Evolutionary conservation across 495 filamentous ascomycete genomes (phyloP).

Genomic region (Xylaria cubensis): DNA sequence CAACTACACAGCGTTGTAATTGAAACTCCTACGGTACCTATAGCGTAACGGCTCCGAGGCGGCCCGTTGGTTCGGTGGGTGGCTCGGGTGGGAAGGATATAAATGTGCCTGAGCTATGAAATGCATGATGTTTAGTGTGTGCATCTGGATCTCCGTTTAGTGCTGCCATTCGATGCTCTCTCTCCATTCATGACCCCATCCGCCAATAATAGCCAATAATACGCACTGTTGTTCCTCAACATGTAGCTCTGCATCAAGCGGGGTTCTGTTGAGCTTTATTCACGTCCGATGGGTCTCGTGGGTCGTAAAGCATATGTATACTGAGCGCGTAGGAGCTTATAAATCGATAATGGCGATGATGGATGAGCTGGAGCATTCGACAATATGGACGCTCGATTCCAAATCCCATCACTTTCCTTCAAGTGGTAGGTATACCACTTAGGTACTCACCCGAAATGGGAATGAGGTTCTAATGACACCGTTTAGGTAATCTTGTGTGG

Average conservation of each 20-base stretch:
- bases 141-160: constrained; percentile 8
- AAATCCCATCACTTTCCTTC: background rate
- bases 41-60: constrained; percentile 23
- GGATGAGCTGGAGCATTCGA: background rate
- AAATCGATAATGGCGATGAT: background rate
- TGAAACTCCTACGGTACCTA: constrained; percentile 18
- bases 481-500: background rate
- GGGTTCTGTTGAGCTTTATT: constrained; percentile 20
- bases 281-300: constrained; percentile 12
- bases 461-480: background rate
- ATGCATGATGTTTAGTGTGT: constrained; percentile 17
- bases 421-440: background rate
- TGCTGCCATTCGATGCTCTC: constrained; percentile 13
- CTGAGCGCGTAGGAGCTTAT: constrained; percentile 12
- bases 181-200: constrained; percentile 19
- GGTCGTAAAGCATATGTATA: background rate
- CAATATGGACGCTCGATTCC: background rate
- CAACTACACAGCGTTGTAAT: constrained; percentile 20
- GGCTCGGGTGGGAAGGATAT: background rate
- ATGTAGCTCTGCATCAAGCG: constrained; percentile 17
- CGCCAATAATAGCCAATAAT: background rate
- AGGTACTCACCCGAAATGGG: background rate
- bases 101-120: constrained; percentile 24
- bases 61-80: constrained; percentile 17
- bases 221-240: constrained; percentile 10